Evolutionary conservation across 2,329 filamentous ascomycete genomes (phyloP).

Genomic region (Monosporascus sp.): DNA sequence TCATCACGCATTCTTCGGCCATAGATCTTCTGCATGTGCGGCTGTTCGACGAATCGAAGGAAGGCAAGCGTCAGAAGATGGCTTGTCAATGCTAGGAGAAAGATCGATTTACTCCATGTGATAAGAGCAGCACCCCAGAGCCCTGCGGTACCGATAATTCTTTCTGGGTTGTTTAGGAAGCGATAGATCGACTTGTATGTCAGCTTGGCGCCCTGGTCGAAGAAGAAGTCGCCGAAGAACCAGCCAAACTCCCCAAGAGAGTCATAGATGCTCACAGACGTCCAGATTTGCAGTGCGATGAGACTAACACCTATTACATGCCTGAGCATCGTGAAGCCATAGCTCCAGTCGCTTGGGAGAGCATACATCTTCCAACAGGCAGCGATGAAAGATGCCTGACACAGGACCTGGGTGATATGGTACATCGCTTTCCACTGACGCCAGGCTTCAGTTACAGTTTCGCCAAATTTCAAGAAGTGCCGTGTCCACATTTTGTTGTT

Average conservation of each 20-base stretch:
- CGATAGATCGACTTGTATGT: constrained; percentile 98
- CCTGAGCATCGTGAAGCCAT: constrained; percentile 78
- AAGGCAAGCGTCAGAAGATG: constrained; percentile 83
- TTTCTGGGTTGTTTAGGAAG: constrained; percentile 95
- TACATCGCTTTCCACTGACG: constrained; percentile 96
- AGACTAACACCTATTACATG: constrained; percentile 80
- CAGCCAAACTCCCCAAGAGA: constrained; percentile 96
- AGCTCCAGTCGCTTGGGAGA: constrained; percentile 78
- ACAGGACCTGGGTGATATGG: constrained; percentile 86
- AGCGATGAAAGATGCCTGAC: constrained; percentile 81
- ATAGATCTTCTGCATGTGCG: constrained; percentile 98
- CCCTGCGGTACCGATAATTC: constrained; percentile 88
- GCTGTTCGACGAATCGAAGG: constrained; percentile 89
- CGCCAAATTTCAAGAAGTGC: constrained; percentile 95
- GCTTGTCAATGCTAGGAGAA: constrained; percentile 78
- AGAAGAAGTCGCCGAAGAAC: constrained; percentile 99
- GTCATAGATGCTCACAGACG: constrained; percentile 86
- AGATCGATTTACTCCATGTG: constrained; percentile 82
- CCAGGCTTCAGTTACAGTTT: constrained; percentile 88
- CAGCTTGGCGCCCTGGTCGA: constrained; percentile 79
- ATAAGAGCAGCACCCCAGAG: constrained; percentile 93
- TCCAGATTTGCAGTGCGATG: constrained; percentile 88
- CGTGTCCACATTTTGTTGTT: constrained; percentile 91
- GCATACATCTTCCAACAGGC: constrained; percentile 96
- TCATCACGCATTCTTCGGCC: constrained; percentile 77